Base-by-base conservation (phyloP, 179 eudicot species). In the Silene vulgaris region DNA sequence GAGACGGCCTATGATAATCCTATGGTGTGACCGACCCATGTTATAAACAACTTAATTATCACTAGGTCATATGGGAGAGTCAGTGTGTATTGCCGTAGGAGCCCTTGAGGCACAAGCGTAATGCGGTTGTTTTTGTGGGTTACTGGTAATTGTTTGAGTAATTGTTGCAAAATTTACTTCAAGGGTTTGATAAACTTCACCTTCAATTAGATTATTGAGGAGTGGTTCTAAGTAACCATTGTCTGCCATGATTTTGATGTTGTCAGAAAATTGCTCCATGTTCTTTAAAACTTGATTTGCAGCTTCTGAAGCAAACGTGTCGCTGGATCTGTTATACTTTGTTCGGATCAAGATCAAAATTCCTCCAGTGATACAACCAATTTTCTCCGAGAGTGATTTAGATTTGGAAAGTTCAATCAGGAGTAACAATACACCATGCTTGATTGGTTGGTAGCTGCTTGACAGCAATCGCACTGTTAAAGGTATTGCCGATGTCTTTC, bases 241-340 rank as follows among this genome's bases (percentile, higher is more conserved):
- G 80, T 91, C 97, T 61, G 93, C 98, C 97, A 93, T 91, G 56
- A 80, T 67, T 81, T 84, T 93, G 84, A 93, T 84, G 84, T 93
- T 88, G 28, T 61, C 75, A 2, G 88, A 84, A 82, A 79, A 81
- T 61, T 57, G 86, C 80, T 88, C 90, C 83, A 91, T 80, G 78
- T 90, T 88, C 78, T 77, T 85, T 74, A 93, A 75, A 69, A 91
- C 77, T 75, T 87, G 85, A 74, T 84, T 87, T 40, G 95, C 90
- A 76, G 82, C 91, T 71, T 86, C 93, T 65, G 90, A 85, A 78
- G 92, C 87, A 69, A 91, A 91, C 21, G 83, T 69, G 76, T 93
- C 96, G 12, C 67, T 19, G 0, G 90, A 81, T 78, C 82, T 79
- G 79, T 80, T 86, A 81, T 80, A 91, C 77, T 87, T 93, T 56